Percentiles rank a stretch among this genome's conserved stretches.
phyloP scores from a whole-genome alignment of 2,329 filamentous ascomycete genomes.

The Trichoderma sp. region DNA sequence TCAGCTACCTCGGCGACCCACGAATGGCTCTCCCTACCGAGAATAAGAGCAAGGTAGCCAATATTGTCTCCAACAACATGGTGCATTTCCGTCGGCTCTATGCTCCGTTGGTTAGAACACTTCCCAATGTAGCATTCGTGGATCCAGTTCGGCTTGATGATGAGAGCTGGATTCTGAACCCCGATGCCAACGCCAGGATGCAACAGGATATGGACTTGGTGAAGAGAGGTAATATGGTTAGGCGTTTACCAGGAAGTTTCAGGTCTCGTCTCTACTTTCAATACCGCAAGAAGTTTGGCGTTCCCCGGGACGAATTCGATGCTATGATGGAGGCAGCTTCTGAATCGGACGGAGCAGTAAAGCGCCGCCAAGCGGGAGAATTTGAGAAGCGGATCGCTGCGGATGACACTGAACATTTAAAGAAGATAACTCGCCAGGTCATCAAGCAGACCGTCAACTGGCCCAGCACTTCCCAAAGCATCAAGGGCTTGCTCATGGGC shows the following conservation, averaged over 20 bases:
- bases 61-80: slow-evolving; percentile 92
- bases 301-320: slow-evolving; percentile 81
- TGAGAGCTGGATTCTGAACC: slow-evolving; percentile 47
- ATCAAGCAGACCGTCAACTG: slow-evolving; percentile 89
- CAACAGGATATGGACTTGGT: slow-evolving; percentile 91
- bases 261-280: slow-evolving; percentile 89
- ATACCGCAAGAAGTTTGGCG: slow-evolving; percentile 87
- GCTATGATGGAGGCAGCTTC: slow-evolving; percentile 78
- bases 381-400: slow-evolving; percentile 86
- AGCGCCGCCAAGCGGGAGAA: slow-evolving; percentile 74
- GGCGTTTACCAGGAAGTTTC: slow-evolving; percentile 84
- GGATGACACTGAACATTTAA: slow-evolving; percentile 69
- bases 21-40: slow-evolving; percentile 91
- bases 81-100: slow-evolving; percentile 91
- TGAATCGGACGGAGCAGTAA: slow-evolving; percentile 71
- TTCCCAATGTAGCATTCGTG: slow-evolving; percentile 84
- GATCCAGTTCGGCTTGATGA: slow-evolving; percentile 53
- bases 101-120: slow-evolving; percentile 81
- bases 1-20: slow-evolving; percentile 95
- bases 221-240: slow-evolving; percentile 93
- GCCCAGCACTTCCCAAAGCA: slow-evolving; percentile 85
- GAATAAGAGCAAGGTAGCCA: slow-evolving; percentile 87
- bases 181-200: slow-evolving; percentile 66
- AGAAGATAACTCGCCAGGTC: slow-evolving; percentile 70
- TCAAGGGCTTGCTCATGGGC: slow-evolving; percentile 82